Base-by-base conservation (phyloP, 148 eudicot genomes). In the Pouteria glomerata region DNA sequence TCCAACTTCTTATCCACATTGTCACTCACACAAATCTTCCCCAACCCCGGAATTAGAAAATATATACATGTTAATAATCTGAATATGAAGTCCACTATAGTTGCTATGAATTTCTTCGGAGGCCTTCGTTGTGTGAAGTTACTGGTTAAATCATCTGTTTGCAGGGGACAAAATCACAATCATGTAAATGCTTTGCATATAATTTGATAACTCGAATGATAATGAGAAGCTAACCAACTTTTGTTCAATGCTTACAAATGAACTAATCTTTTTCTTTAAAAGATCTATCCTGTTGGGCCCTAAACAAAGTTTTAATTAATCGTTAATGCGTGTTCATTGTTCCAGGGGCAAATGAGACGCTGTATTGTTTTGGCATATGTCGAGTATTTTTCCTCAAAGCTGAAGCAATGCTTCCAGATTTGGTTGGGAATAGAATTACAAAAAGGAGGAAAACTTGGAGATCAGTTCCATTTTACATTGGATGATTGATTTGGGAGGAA, bases 41-140 rank as follows among this genome's bases (percentile, higher is more conserved):
- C 73, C 44, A 85, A 69, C 53, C 72, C 66, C 16, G 66, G 64
- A 52, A 88, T 71, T 57, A 87, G 42, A 69, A 80, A 57, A 77
- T 63, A 86, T 48, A 87, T 73, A 72, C 85, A 89, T n/a, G 83
- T 83, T 16, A 91, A 74, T 64, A 86, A 53, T 73, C 83, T 88
- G 77, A 82, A 68, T 55, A 78, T 35, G 33, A 85, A 58, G 68
- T 79, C 85, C 71, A 80, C 72, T 42, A 66, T 37, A 37, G 62
- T 42, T 58, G 56, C 31, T 13, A 73, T 59, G 23, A 56, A 60
- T 66, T 65, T 73, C 69, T 64, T 80, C 52, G 37, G 71, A 51
- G 71, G 74, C 74, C 74, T 73, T 65, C 70, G 60, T 66, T 76
- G 80, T 45, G 69, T 53, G 33, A 70, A 77, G 57, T 33, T 48